Conservation (phyloP, 345 rosid genomes). For the Eutrema japonicum region DNA sequence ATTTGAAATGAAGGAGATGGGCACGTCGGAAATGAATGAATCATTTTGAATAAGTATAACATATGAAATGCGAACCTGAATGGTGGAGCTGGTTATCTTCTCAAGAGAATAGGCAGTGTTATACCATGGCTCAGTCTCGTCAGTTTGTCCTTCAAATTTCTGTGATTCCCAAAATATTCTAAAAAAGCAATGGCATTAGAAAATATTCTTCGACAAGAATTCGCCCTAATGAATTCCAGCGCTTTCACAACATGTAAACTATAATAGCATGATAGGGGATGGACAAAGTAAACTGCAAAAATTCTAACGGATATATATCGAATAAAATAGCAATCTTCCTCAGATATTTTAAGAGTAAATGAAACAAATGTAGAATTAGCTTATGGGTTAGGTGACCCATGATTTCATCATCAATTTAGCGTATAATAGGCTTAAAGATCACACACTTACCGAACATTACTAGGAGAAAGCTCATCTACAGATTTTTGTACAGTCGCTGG, state of each 20-base stretch:
- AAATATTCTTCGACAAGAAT: constrained; percentile 20
- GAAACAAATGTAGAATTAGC: background rate
- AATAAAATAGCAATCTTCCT: background rate
- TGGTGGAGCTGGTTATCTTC: constrained; percentile 54
- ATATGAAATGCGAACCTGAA: constrained; percentile 60
- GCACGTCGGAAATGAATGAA: background rate
- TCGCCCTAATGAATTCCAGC: background rate
- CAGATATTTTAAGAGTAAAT: constrained; percentile 17
- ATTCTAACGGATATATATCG: background rate
- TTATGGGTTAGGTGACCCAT: background rate
- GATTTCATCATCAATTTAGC: background rate
- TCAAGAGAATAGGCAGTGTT: constrained; percentile 78
- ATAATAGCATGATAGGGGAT: background rate
- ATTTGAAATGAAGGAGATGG: background rate
- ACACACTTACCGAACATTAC: constrained; percentile 66
- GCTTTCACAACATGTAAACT: background rate
- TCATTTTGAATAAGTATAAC: constrained; percentile 5
- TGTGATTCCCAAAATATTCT: constrained; percentile 95
- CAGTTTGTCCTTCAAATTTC: constrained; percentile 81
- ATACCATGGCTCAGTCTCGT: constrained; percentile 90
- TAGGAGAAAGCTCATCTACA: constrained; percentile 69
- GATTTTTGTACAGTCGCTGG: constrained; percentile 60
- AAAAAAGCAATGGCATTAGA: constrained; percentile 39
- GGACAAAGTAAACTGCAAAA: constrained; percentile 24
- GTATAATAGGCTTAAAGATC: constrained; percentile 1